Evolutionary conservation across 345 rosid species (phyloP).

Genomic region (Citrus sinensis): DVS_A1.0 CM039163.1:39504501-39505000

Average conservation of each 20-base stretch:
- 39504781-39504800: slow-evolving; percentile 8
- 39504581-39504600: slow-evolving; percentile 72
- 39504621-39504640: slow-evolving; percentile 34
- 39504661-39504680: slow-evolving; percentile 86
- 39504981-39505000: slow-evolving; percentile 97
- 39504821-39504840: slow-evolving; percentile 55
- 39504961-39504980: slow-evolving; percentile 90
- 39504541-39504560: slow-evolving; percentile 19
- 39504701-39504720: slow-evolving; percentile 88
- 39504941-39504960: slow-evolving; percentile 36
- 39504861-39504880: background rate
- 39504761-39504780: slow-evolving; percentile 14
- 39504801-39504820: slow-evolving; percentile 21
- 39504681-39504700: slow-evolving; percentile 74
- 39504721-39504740: slow-evolving; percentile 88
- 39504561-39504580: slow-evolving; percentile 79
- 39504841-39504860: slow-evolving; percentile 39
- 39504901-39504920: background rate
- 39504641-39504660: slow-evolving; percentile 87
- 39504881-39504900: background rate
- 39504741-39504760: slow-evolving; percentile 61
- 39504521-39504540: background rate
- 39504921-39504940: background rate
- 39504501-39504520: background rate
- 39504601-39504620: slow-evolving; percentile 40